Conservation (phyloP, 1,284 basidiomycete species). For the Ustilago nuda region DNA sequence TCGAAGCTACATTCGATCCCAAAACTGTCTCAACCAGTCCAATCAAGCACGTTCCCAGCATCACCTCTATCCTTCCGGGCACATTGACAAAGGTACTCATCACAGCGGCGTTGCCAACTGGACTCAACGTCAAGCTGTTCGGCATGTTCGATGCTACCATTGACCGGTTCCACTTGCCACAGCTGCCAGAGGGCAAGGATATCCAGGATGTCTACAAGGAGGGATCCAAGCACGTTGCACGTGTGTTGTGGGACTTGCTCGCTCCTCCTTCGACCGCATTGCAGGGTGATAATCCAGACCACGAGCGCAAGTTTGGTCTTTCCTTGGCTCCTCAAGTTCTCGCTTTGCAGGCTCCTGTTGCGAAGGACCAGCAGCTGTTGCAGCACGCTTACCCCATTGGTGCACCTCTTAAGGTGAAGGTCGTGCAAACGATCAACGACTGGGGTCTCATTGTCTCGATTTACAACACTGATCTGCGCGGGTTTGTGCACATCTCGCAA, state of each 20-base stretch:
- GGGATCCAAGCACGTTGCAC: constrained; percentile 78
- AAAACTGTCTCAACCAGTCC: constrained; percentile 55
- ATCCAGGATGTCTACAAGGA: constrained; percentile 73
- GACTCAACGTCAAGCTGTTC: constrained; percentile 88
- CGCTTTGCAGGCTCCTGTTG: constrained; percentile 48
- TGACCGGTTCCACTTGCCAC: constrained; percentile 82
- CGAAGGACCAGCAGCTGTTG: constrained; percentile 35
- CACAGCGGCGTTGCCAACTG: constrained; percentile 81
- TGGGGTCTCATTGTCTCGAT: constrained; percentile 64
- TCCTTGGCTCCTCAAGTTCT: constrained; percentile 60
- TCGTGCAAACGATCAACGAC: constrained; percentile 55
- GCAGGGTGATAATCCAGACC: constrained; percentile 48
- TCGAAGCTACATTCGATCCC: constrained; percentile 63
- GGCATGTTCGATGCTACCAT: constrained; percentile 94
- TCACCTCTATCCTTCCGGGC: constrained; percentile 87
- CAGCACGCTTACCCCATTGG: constrained; percentile 62
- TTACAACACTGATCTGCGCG: constrained; percentile 47
- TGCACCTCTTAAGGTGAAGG: constrained; percentile 49
- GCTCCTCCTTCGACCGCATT: constrained; percentile 33
- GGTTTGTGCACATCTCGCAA: constrained; percentile 79
- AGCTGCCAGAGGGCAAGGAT: constrained; percentile 59
- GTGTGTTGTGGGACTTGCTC: constrained; percentile 79
- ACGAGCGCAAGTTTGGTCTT: constrained; percentile 63
- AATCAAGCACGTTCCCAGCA: constrained; percentile 68
- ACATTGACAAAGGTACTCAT: constrained; percentile 85